Evolutionary conservation across 805 yeast species (phyloP), one percentile per base, ranked within the genome.

Genomic region (Nakazawaea laoshanensis): DNA sequence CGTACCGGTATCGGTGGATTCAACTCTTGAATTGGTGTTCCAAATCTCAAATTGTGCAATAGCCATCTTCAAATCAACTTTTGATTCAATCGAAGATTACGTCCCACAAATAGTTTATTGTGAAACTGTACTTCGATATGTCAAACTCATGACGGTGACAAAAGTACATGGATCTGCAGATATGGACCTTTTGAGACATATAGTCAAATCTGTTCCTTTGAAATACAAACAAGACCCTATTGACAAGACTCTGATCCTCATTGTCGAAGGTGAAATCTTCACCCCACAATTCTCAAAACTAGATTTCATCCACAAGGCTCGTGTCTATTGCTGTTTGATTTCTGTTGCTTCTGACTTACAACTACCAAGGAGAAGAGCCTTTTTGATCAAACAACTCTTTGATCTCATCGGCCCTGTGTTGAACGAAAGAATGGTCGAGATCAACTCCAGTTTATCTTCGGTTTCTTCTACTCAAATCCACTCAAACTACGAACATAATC

Each of bases 41-140:
- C 53, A 56, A 15, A 50, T 70, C 3, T 53, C 61, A 19, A 56
- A 48, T 9, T 65, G 61, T 36, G 50, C 60, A 4, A 36, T 68
- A 5, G 59, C 45, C 29, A 72, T 48, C 45, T 78, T 67, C 50
- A 67, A 62, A 36, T 44, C 57, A 24, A 76, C 89, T 24, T 60
- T 72, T 4, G 50, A 61, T 24, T 76, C 70, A 36, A 63, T 67
- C 7, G 85, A 77, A 36, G 95, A 89, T 42, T 72, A 71, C 42
- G 88, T 80, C 0, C 96, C 97, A 0, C 89, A 78, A 38, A 54
- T 80, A 1, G 87, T 87, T 0, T 82, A 75, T 42, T 74, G 81
- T 27, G 95, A 86, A 42, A 65, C 79, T 2, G 60, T 82, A 3
- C 43, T 87, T 20, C 64, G 96, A 38, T 70, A 66, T 32, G 57